Evolutionary conservation across 2,329 filamentous ascomycete species (phyloP), one percentile per base, ranked within the genome.

Genomic region (Emericellopsis cladophorae): DNA sequence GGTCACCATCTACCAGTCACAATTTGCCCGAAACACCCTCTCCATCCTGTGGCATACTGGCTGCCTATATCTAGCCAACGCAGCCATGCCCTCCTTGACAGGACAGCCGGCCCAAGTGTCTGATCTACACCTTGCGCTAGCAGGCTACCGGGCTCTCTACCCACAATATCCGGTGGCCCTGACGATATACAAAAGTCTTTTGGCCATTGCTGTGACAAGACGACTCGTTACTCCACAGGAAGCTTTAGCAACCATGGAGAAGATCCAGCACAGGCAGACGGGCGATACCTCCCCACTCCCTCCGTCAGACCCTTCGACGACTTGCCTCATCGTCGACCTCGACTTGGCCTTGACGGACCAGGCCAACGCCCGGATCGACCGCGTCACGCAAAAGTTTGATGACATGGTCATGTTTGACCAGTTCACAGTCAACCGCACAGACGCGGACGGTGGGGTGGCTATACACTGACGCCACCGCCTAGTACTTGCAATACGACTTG

Each of bases 351-450:
- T 46, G 14, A 24, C 39, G 8, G 37, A 46, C 24, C 31, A 31
- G 26, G 22, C 16, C 1, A n/a, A 21, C 7, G 42, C 44, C 0
- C 33, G 42, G 11, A 34, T 44, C 15, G 44, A 46, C 22, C 29
- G 21, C n/a, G 14, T 46, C 36, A 37, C 44, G 6, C 44, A 39
- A 21, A 18, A 36, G 11, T 46, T 46, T 42, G 44, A 42, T 26
- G 44, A 44, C 34, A 36, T 46, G 36, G 37, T 44, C 22, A 40
- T 46, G 31, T 42, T 44, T 40, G 42, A 44, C 18, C 36, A 46
- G 18, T 38, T 45, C 15, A 45, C 38, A 29, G 15, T 33, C 23
- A 36, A 39, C 7, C 23, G 34, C 4, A 22, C 15, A 9, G 23
- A 37, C 26, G 39, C 21, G 18, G 26, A 37, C 26, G 33, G 36